phyloP scores from a whole-genome alignment of 164 flowering plant genomes.

The Kingdonia uniflora region DNA sequence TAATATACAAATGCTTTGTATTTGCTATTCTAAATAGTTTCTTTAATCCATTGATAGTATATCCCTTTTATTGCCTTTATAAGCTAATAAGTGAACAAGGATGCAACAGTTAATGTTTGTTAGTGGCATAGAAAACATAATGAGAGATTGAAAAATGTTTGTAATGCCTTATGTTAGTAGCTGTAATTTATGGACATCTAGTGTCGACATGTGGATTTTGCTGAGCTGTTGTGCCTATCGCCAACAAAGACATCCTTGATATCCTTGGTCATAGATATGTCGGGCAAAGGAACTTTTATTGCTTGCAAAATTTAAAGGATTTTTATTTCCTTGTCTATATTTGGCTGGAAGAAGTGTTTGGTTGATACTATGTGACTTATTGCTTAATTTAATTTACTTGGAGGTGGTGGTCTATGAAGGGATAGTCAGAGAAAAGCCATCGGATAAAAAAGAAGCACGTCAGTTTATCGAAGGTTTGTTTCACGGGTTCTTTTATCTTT shows the following conservation, averaged over 20 bases:
- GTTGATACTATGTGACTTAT: not conserved
- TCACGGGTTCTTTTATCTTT: not conserved
- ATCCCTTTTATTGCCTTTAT: too few relatives aligned
- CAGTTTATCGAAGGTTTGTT: slow-evolving; percentile 60
- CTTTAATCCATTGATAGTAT: too few relatives aligned
- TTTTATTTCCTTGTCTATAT: too few relatives aligned
- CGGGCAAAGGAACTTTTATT: slow-evolving; percentile 9
- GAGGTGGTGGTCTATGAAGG: slow-evolving; percentile 98
- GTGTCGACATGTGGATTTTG: not conserved
- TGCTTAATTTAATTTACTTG: slow-evolving; percentile 25
- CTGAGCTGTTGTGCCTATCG: slow-evolving; percentile 4
- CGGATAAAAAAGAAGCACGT: slow-evolving; percentile 78
- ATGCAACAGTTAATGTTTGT: too few relatives aligned
- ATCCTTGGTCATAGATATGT: slow-evolving; percentile 30
- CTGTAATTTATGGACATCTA: not conserved
- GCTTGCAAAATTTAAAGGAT: not conserved
- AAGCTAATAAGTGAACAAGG: too few relatives aligned
- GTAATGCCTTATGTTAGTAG: too few relatives aligned
- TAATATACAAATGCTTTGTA: too few relatives aligned
- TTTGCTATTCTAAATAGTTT: too few relatives aligned
- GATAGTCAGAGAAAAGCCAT: slow-evolving; percentile 77
- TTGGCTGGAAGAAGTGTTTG: not conserved
- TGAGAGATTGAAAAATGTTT: too few relatives aligned
- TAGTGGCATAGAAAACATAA: too few relatives aligned
- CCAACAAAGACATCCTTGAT: slow-evolving; percentile 4